Evolutionary conservation across 2,329 filamentous ascomycete genomes (phyloP), one percentile per base, ranked within the genome.

Genomic region (Pyrenophora tritici-repentis): DNA sequence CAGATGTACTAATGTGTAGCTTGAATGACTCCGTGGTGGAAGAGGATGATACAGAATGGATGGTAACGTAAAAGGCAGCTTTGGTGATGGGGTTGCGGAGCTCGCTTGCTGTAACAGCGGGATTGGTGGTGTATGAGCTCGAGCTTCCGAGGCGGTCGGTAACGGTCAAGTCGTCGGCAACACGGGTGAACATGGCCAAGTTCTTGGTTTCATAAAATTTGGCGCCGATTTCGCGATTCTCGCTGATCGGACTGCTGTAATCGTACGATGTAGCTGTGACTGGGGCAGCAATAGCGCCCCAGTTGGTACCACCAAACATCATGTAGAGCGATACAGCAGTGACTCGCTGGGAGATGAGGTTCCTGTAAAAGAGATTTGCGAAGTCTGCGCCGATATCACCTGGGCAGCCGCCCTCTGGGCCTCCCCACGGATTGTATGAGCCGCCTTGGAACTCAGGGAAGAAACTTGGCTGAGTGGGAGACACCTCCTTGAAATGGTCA

Each of bases 181-280:
- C 77, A 24, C 83, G 78, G 0, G 83, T 84, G 63, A 87, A 86
- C 52, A 86, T 65, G 1, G 81, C 81, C 22, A 86, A 69, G 17
- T 86, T 76, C 66, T 87, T 87, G 0, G 83, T 86, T 67, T 87
- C 84, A 50, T 82, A 82, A 63, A 81, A 86, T 63, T 87, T 86
- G 59, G 77, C 78, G 36, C 80, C 79, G 16, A 86, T 81, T 8
- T 74, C 73, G 10, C 84, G 78, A 58, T 81, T 81, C 62, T 86
- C 83, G 1, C 80, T 81, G 13, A 87, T 83, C 0, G 84, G 83
- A 3, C 83, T 81, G 4, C 81, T 83, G 64, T 87, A 87, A 63
- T 87, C 85, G 57, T 87, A 87, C 26, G 81, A 85, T 3, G 81
- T 83, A 1, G 79, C 83, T 24, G 83, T 83, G 1, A 82, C 79